A percentile compares a stretch with the other conserved stretches of the same genome.
Conservation (phyloP, 2,329 filamentous ascomycete genomes). For the Cadophora gregata region DNA sequence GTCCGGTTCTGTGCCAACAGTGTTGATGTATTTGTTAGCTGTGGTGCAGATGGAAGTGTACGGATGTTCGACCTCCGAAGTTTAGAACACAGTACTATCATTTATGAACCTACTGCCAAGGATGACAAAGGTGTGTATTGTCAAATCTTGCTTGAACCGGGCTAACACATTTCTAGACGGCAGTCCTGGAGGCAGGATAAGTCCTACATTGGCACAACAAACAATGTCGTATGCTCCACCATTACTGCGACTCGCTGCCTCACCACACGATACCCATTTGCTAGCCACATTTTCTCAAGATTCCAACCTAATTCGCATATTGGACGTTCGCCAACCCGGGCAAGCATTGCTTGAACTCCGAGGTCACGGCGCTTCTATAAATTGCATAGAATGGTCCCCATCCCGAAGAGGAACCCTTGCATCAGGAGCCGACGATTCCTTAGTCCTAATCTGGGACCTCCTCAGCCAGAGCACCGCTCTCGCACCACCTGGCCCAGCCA, state of each 20-base stretch:
- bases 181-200: constrained; percentile 63
- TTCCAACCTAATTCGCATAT: constrained; percentile 88
- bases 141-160: background rate
- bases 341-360: constrained; percentile 93
- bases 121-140: constrained; percentile 68
- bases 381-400: constrained; percentile 96
- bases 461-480: constrained; percentile 60
- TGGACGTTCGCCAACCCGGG: constrained; percentile 94
- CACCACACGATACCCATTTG: constrained; percentile 92
- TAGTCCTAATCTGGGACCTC: constrained; percentile 93
- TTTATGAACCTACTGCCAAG: constrained; percentile 96
- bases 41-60: constrained; percentile 95
- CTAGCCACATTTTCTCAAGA: constrained; percentile 97
- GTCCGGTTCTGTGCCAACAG: constrained; percentile 98
- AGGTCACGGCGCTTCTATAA: constrained; percentile 84
- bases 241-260: constrained; percentile 82
- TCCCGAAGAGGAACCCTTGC: constrained; percentile 85
- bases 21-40: constrained; percentile 98
- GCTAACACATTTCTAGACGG: constrained; percentile 49
- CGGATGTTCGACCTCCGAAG: constrained; percentile 98
- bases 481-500: constrained; percentile 44
- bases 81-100: constrained; percentile 97
- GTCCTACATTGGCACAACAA: constrained; percentile 77
- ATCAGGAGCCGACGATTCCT: constrained; percentile 88
- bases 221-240: constrained; percentile 80